Base-by-base conservation (phyloP, 495 filamentous ascomycete genomes). In the Hypoxylon crocopeplum region DNA sequence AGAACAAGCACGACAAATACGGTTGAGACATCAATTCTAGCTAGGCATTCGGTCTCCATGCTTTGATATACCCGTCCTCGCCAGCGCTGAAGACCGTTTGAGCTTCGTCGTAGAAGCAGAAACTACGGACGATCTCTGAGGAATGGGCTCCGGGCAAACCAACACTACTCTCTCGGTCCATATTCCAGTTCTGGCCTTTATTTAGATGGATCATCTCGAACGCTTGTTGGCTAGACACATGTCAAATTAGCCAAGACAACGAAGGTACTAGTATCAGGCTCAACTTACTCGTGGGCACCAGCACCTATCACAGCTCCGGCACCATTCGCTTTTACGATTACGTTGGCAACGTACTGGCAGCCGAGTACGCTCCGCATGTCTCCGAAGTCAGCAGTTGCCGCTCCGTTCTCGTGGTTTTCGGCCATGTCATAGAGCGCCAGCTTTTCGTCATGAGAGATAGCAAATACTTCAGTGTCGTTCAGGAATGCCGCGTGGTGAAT, bases 1-100 rank as follows among this genome's bases (percentile, higher is more conserved):
- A 94, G 74, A 89, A 86, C 49, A 97, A 96, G 76, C 94, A 98
- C 78, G 94, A 98, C 76, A 98, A 98, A 72, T 98, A 80, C 58
- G 74, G 77, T 38, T 83, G 56, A 66, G 32, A 34, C 5, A n/a
- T 3, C 5, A 3, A 34, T n/a, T 8, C 32, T 34, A 7, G 46
- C 60, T 67, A 65, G 40, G 54, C 49, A 41, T 65, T 70, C 0
- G 77, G 70, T 55, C 69, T 77, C 84, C 84, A 89, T n/a, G 80
- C 83, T 63, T 81, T 86, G 34, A 95, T 79, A 48, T 81, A 78
- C 1, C 91, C 88, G 70, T 94, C 91, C 69, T 95, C 91, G 13
- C 91, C 91, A 47, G 80, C 84, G 7, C 89, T 93, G 63, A 90
- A 88, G 7, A 93, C 83, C 11, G 81, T 82, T 64, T 85, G 80